phyloP scores from a whole-genome alignment of 805 yeast genomes.

The Maudiozyma pseudohumilis region DNA sequence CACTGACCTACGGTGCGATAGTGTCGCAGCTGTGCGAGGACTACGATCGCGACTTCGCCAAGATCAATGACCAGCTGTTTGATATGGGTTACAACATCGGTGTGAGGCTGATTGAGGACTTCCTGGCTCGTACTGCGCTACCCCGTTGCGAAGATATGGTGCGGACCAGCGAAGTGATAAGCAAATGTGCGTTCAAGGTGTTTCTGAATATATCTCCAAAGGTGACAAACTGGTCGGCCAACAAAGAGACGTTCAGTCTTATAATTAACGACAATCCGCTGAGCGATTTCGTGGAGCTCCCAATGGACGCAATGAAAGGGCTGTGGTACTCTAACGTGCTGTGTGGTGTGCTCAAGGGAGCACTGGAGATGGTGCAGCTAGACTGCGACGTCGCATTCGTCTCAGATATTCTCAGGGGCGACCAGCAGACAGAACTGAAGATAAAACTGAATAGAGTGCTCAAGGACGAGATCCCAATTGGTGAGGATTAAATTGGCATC shows the following conservation, averaged over 20 bases:
- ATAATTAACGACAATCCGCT: constrained; percentile 78
- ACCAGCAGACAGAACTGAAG: constrained; percentile 67
- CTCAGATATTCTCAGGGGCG: constrained; percentile 75
- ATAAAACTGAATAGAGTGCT: constrained; percentile 61
- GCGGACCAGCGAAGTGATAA: constrained; percentile 79
- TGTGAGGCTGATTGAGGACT: constrained; percentile 81
- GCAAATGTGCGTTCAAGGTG: constrained; percentile 83
- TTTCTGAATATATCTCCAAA: constrained; percentile 76
- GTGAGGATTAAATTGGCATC: constrained; percentile 71
- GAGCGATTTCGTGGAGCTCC: constrained; percentile 91
- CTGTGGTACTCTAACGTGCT: constrained; percentile 89
- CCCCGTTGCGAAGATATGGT: constrained; percentile 70
- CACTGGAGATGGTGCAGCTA: constrained; percentile 90
- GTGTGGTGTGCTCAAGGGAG: constrained; percentile 85
- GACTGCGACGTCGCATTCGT: constrained; percentile 78
- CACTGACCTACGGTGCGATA: constrained; percentile 89
- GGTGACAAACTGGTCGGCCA: constrained; percentile 65
- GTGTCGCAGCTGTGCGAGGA: constrained; percentile 88
- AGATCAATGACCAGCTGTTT: constrained; percentile 76
- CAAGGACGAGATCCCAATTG: constrained; percentile 94
- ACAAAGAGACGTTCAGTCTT: constrained; percentile 63
- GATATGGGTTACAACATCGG: constrained; percentile 96
- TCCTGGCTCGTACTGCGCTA: constrained; percentile 77
- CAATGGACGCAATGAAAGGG: constrained; percentile 63
- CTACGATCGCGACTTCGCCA: constrained; percentile 58